These are phyloP conservation scores for Platanthera zijinensis DNA, from an alignment of 106 monocot genomes.

Conservation along the genomic window DNA sequence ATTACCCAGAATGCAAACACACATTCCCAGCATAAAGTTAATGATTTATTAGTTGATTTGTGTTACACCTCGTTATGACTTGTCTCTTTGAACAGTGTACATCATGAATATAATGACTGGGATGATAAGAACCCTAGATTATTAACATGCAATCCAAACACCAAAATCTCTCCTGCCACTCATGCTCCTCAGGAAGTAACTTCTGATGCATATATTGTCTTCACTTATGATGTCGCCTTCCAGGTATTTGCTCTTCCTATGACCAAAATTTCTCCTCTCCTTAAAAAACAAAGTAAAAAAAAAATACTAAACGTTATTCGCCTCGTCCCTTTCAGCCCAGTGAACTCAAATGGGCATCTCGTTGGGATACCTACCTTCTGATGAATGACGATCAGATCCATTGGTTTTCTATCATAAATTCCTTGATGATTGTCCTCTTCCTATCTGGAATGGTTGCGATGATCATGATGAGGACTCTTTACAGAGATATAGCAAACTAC, in stretches of 20 bases:
- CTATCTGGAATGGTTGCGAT: constrained; percentile 77
- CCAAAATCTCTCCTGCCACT: constrained; percentile 36
- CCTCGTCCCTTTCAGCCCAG: constrained; percentile 27
- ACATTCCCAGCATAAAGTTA: too few relatives aligned
- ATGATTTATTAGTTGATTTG: too few relatives aligned
- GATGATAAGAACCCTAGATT: constrained; percentile 57
- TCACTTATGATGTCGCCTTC: constrained; percentile 65
- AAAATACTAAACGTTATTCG: background rate
- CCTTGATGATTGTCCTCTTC: constrained; percentile 69
- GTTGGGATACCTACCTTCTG: constrained; percentile 71
- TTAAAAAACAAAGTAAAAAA: background rate
- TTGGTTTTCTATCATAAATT: constrained; percentile 76
- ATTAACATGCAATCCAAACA: constrained; percentile 43
- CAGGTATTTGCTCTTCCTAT: constrained; percentile 19
- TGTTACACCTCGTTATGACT: background rate
- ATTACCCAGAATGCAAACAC: too few relatives aligned
- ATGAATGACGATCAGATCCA: constrained; percentile 80
- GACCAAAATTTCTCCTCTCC: background rate
- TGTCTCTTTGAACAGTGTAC: constrained; percentile 29
- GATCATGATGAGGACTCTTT: constrained; percentile 73
- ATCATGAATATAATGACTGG: constrained; percentile 53
- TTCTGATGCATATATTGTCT: constrained; percentile 36
- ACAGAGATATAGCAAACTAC: constrained; percentile 66
- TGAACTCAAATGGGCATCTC: constrained; percentile 73
- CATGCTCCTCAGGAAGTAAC: constrained; percentile 53